Conservation (phyloP, 176 grass and related monocot genomes). For the Oryza punctata region DNA sequence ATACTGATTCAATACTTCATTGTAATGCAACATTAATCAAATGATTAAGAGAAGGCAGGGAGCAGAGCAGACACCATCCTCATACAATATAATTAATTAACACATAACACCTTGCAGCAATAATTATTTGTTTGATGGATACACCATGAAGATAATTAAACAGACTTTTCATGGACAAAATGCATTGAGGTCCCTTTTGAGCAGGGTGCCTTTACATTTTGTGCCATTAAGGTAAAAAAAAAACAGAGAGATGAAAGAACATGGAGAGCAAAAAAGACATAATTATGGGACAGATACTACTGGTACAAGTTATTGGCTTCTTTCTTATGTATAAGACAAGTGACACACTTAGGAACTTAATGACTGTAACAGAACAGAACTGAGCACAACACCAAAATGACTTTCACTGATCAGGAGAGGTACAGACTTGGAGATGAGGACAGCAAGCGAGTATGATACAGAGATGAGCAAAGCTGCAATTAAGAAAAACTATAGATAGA, state of each 20-base stretch:
- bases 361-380: constrained; percentile 44
- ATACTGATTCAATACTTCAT: neutral
- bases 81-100: constrained; percentile 41
- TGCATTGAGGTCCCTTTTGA: constrained; percentile 25
- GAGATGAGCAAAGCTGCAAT: constrained; percentile 46
- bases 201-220: constrained; percentile 54
- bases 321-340: constrained; percentile 60
- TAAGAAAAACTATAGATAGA: constrained; percentile 13
- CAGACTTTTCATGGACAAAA: constrained; percentile 37
- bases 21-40: constrained; percentile 12
- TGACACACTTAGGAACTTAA: constrained; percentile 46
- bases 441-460: constrained; percentile 53
- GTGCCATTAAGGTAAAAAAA: constrained; percentile 6
- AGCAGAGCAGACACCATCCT: neutral
- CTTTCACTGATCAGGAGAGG: constrained; percentile 50
- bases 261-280: constrained; percentile 41
- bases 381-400: constrained; percentile 54
- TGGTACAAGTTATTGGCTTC: constrained; percentile 52
- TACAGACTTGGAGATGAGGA: constrained; percentile 31
- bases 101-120: constrained; percentile 38
- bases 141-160: constrained; percentile 54
- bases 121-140: constrained; percentile 43
- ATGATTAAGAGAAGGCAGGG: neutral
- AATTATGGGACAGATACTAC: constrained; percentile 49
- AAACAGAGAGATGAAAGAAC: neutral